phyloP scores from a whole-genome alignment of 352 stramenopile genomes.

The Phytophthora constricta region DNA sequence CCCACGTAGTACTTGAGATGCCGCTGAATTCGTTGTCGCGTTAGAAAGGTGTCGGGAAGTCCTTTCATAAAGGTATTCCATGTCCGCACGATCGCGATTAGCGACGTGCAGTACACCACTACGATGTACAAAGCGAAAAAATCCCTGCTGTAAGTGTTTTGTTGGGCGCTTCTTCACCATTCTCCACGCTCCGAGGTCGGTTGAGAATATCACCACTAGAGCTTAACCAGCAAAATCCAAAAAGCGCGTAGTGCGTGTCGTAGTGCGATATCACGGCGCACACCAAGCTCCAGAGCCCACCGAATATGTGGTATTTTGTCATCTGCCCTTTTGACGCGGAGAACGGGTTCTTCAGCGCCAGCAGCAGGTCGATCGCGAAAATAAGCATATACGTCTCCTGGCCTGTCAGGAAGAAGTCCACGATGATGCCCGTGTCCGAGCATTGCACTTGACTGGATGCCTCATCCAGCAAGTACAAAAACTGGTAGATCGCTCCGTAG shows the following conservation, averaged over 20 bases:
- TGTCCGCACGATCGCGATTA: slow-evolving; percentile 76
- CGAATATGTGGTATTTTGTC: slow-evolving; percentile 81
- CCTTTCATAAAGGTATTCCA: slow-evolving; percentile 86
- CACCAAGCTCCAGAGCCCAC: slow-evolving; percentile 71
- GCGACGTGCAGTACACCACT: slow-evolving; percentile 78
- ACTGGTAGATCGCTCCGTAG: slow-evolving; percentile 85
- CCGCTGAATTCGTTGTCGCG: slow-evolving; percentile 75
- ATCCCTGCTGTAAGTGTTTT: slow-evolving; percentile 64
- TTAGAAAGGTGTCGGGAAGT: slow-evolving; percentile 76
- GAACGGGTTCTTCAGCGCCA: slow-evolving; percentile 89
- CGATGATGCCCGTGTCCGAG: slow-evolving; percentile 66
- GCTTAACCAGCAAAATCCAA: slow-evolving; percentile 84
- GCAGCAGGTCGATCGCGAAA: slow-evolving; percentile 83
- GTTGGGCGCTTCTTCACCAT: slow-evolving; percentile 31
- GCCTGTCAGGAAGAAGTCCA: slow-evolving; percentile 84
- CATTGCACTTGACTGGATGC: slow-evolving; percentile 54
- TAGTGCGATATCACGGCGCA: slow-evolving; percentile 79
- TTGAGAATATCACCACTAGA: slow-evolving; percentile 57
- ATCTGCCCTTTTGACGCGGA: slow-evolving; percentile 82
- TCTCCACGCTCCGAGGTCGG: background rate
- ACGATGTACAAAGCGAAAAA: slow-evolving; percentile 86
- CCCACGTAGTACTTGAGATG: slow-evolving; percentile 91
- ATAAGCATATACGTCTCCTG: slow-evolving; percentile 91
- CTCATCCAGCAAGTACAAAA: slow-evolving; percentile 73
- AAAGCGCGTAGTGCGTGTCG: slow-evolving; percentile 77